Evolutionary conservation across 2,329 filamentous ascomycete genomes (phyloP).

Genomic region (Sporothrix phasma): DNA sequence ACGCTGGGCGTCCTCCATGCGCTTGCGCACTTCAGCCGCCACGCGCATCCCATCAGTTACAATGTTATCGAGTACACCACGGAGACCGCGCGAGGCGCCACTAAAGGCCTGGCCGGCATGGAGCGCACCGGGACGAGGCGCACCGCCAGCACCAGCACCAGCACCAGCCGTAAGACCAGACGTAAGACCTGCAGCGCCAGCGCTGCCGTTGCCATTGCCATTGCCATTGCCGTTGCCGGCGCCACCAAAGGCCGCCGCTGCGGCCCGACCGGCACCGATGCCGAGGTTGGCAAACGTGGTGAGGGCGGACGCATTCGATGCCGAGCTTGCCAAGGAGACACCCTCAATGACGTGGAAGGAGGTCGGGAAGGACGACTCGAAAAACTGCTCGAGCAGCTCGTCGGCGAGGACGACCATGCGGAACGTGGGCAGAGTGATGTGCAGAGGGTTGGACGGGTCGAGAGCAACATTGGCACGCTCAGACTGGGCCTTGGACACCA

Average conservation of each 20-base stretch:
- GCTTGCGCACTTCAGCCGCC: conserved; percentile 77
- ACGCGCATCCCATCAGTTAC: conserved; percentile 96
- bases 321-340: conserved; percentile 26
- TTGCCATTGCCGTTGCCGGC: neutral
- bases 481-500: conserved; percentile 53
- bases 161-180: conserved; percentile 35
- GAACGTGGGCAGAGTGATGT: conserved; percentile 95
- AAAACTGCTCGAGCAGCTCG: conserved; percentile 91
- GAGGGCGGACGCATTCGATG: conserved; percentile 55
- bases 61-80: conserved; percentile 93
- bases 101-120: conserved; percentile 20
- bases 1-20: conserved; percentile 91
- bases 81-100: conserved; percentile 62
- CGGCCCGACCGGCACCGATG: conserved; percentile 28
- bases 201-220: conserved; percentile 22
- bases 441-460: conserved; percentile 83
- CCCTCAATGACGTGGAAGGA: conserved; percentile 81
- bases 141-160: conserved; percentile 23
- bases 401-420: conserved; percentile 97
- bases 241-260: conserved; percentile 31
- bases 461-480: conserved; percentile 76
- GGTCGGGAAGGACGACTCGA: conserved; percentile 87
- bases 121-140: neutral
- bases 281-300: conserved; percentile 72
- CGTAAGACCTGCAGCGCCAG: conserved; percentile 24